Conservation (phyloP, 805 yeast species). For the Saturnispora sanitii region DNA sequence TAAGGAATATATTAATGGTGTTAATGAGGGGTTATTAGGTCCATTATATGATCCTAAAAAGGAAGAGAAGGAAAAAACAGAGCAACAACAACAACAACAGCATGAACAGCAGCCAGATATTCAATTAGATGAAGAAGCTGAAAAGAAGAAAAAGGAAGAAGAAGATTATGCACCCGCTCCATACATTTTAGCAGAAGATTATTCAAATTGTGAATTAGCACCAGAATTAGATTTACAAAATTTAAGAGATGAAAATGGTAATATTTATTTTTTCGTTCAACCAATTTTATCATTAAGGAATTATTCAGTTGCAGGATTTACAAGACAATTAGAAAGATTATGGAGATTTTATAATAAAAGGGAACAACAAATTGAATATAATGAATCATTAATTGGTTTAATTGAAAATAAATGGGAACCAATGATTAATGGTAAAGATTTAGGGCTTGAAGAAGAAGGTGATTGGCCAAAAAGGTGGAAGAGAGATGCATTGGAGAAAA, state of each 20-base stretch:
- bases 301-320: constrained; percentile 72
- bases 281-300: constrained; percentile 71
- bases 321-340: constrained; percentile 64
- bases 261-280: constrained; percentile 60
- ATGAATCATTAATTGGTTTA: constrained; percentile 20
- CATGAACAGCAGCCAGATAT: too few species aligned
- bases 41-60: constrained; percentile 48
- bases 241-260: constrained; percentile 27
- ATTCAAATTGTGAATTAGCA: constrained; percentile 44
- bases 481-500: constrained; percentile 55
- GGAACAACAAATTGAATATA: constrained; percentile 29
- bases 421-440: constrained; percentile 35
- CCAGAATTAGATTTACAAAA: constrained; percentile 38
- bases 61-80: constrained; percentile 3
- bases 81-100: constrained; percentile 4
- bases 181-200: constrained; percentile 52
- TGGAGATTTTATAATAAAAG: constrained; percentile 72
- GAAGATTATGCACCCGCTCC: constrained; percentile 39
- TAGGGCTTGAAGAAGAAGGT: constrained; percentile 53
- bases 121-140: too few species aligned
- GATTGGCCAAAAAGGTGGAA: constrained; percentile 91
- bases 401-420: constrained; percentile 40
- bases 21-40: constrained; percentile 92
- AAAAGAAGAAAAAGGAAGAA: constrained; percentile 18
- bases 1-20: constrained; percentile 82